phyloP scores from a whole-genome alignment of 2,329 filamentous ascomycete genomes.

The Pleurostoma richardsiae region DNA sequence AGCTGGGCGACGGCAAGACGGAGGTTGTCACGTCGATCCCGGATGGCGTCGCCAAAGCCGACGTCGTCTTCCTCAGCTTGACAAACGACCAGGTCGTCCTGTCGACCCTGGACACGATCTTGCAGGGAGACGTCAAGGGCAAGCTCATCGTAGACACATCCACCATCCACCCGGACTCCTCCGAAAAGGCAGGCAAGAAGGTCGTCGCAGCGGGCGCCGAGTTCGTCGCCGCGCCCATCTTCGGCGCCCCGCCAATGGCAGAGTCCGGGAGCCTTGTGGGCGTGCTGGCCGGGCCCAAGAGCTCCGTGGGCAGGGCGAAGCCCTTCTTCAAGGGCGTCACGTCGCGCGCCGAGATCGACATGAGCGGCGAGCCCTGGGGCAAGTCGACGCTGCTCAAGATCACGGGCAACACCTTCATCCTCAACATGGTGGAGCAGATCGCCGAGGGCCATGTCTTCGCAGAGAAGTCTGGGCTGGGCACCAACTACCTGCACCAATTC shows the following conservation, averaged over 20 bases:
- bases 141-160: slow-evolving; percentile 87
- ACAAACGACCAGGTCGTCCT: slow-evolving; percentile 72
- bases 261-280: slow-evolving; percentile 67
- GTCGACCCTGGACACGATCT: slow-evolving; percentile 51
- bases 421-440: slow-evolving; percentile 77
- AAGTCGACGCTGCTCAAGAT: slow-evolving; percentile 71
- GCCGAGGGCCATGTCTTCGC: slow-evolving; percentile 74
- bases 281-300: slow-evolving; percentile 63
- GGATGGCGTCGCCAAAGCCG: slow-evolving; percentile 62
- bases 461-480: slow-evolving; percentile 74
- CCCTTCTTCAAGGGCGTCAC: slow-evolving; percentile 73
- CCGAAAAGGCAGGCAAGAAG: slow-evolving; percentile 56
- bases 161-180: slow-evolving; percentile 80
- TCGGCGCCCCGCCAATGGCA: slow-evolving; percentile 66
- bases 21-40: slow-evolving; percentile 58
- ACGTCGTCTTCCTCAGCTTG: slow-evolving; percentile 79
- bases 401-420: slow-evolving; percentile 79
- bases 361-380: slow-evolving; percentile 62
- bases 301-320: slow-evolving; percentile 56
- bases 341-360: slow-evolving; percentile 63
- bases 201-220: slow-evolving; percentile 57
- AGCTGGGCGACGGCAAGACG: slow-evolving; percentile 56
- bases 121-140: slow-evolving; percentile 52
- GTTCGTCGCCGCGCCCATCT: slow-evolving; percentile 69
- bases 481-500: slow-evolving; percentile 64